These are phyloP conservation scores for Baudoinia panamericana DNA, from an alignment of 495 filamentous ascomycete species.

Conservation along the genomic window DNA sequence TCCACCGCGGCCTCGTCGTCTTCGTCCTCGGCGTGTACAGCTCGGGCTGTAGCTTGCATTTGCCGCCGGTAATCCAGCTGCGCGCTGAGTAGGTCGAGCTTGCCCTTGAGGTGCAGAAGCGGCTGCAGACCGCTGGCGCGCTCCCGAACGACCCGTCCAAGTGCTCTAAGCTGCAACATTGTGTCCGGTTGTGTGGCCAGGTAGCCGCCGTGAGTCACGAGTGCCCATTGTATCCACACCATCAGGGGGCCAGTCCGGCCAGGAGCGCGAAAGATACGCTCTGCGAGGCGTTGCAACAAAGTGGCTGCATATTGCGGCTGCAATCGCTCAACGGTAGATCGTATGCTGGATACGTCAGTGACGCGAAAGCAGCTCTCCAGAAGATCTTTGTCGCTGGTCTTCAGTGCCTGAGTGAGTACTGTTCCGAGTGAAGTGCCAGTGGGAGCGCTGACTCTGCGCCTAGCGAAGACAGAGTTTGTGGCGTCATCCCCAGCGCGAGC, in stretches of 20 bases:
- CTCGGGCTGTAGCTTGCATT: conserved; percentile 35
- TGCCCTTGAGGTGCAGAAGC: conserved; percentile 77
- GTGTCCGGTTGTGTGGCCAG: conserved; percentile 69
- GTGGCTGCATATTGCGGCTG: conserved; percentile 66
- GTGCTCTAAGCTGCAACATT: conserved; percentile 57
- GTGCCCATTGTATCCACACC: conserved; percentile 89
- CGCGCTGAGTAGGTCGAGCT: conserved; percentile 77
- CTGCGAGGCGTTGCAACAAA: conserved; percentile 70
- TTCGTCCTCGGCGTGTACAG: conserved; percentile 31
- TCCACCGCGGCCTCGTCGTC: conserved; percentile 67
- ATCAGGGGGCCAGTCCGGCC: conserved; percentile 85
- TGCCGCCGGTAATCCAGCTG: conserved; percentile 67
- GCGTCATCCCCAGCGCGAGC: conserved; percentile 27
- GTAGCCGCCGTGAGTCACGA: conserved; percentile 89
- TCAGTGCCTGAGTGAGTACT: conserved; percentile 81
- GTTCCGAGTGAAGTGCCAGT: conserved; percentile 73
- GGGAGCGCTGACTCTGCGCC: conserved; percentile 29
- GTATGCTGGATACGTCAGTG: conserved; percentile 58
- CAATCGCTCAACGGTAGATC: conserved; percentile 76
- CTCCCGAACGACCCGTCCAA: conserved; percentile 75
- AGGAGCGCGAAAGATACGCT: conserved; percentile 73
- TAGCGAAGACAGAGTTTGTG: conserved; percentile 29
- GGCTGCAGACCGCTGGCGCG: conserved; percentile 69
- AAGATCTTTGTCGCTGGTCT: conserved; percentile 74
- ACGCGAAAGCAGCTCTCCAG: conserved; percentile 85